Conservation (phyloP, 2,329 filamentous ascomycete genomes). For the Apiospora phragmitis region DNA sequence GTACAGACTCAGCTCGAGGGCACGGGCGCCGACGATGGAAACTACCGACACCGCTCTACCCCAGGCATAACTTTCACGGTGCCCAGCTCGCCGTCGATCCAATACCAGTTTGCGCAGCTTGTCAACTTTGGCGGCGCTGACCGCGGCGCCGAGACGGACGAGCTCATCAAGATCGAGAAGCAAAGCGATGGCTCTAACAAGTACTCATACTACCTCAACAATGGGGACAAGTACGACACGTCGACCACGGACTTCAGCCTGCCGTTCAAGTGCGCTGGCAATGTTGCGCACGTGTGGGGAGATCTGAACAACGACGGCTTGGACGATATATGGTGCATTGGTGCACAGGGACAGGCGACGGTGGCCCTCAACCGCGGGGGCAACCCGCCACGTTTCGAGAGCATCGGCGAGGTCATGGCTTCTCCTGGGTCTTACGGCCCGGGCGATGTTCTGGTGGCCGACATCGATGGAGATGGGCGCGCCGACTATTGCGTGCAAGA, state of each 20-base stretch:
- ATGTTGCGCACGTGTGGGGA: neutral
- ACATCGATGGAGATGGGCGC: conserved; percentile 6
- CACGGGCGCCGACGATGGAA: conserved; percentile 2
- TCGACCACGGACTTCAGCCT: neutral
- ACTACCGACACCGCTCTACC: conserved; percentile 1
- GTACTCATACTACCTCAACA: conserved; percentile 9
- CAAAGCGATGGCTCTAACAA: conserved; percentile 4
- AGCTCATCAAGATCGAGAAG: conserved; percentile 6
- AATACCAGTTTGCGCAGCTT: conserved; percentile 8
- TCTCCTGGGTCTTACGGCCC: neutral
- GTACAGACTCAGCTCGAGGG: conserved; percentile 3
- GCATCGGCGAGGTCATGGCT: conserved; percentile 7
- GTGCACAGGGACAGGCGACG: conserved; percentile 5
- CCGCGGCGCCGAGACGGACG: conserved; percentile 6
- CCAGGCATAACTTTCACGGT: neutral
- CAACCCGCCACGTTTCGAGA: conserved; percentile 8
- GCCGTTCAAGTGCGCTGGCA: conserved; percentile 1
- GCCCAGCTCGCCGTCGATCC: conserved; percentile 3
- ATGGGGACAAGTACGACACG: neutral
- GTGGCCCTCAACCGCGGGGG: conserved; percentile 10
- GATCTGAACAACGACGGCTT: conserved; percentile 11
- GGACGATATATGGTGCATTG: conserved; percentile 12
- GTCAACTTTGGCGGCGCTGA: neutral
- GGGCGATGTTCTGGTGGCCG: conserved; percentile 4
- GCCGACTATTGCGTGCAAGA: conserved; percentile 11